These are phyloP conservation scores for Crithidia acanthocephali DNA, from an alignment of 208 protist genomes.

Conservation along the genomic window DNA sequence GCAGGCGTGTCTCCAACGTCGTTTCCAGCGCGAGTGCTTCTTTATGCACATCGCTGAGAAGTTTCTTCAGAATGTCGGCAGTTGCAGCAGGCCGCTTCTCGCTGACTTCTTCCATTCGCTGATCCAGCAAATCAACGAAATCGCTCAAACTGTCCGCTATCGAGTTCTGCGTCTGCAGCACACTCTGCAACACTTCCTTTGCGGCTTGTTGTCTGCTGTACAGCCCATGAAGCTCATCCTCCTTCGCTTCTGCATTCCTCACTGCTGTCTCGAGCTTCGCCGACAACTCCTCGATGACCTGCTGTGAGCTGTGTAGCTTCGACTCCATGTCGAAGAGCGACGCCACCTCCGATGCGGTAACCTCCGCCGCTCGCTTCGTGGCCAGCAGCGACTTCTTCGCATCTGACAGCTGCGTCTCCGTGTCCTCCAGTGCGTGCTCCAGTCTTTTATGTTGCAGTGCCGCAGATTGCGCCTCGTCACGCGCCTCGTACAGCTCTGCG, in stretches of 20 bases:
- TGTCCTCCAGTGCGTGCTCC: constrained; percentile 30
- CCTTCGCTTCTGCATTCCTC: constrained; percentile 1
- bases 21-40: neutral
- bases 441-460: constrained; percentile 23
- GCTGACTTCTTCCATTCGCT: neutral
- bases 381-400: constrained; percentile 48
- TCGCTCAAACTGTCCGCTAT: constrained; percentile 18
- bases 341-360: constrained; percentile 46
- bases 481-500: constrained; percentile 18
- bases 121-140: constrained; percentile 7
- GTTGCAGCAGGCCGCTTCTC: neutral
- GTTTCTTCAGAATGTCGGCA: neutral
- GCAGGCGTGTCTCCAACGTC: constrained; percentile 21
- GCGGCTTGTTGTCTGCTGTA: constrained; percentile 9
- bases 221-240: constrained; percentile 13
- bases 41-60: neutral
- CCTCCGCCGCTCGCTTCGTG: constrained; percentile 56
- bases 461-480: constrained; percentile 38
- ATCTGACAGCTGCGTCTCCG: constrained; percentile 41
- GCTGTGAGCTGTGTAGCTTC: constrained; percentile 39
- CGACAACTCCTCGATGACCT: constrained; percentile 26
- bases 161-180: constrained; percentile 14
- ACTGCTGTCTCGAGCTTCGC: constrained; percentile 22
- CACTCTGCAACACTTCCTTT: constrained; percentile 17
- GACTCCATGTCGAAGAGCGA: constrained; percentile 64